phyloP scores from a whole-genome alignment of 352 stramenopile genomes.

The Phytophthora fragariae region DNA sequence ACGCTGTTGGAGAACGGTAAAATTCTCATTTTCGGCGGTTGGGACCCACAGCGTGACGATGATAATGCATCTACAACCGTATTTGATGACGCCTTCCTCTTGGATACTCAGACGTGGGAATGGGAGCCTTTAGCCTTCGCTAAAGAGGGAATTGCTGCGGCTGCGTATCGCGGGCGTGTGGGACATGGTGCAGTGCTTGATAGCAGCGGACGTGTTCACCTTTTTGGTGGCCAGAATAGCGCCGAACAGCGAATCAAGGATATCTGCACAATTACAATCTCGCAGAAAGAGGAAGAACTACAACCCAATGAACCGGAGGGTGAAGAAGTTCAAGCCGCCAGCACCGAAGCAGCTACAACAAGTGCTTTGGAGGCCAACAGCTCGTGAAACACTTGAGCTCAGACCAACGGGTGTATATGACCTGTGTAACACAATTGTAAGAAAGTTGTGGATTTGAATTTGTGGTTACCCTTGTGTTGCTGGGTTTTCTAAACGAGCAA shows the following conservation, averaged over 20 bases:
- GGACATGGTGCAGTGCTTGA: slow-evolving; percentile 86
- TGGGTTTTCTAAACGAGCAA: slow-evolving; percentile 23
- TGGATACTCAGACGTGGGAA: slow-evolving; percentile 92
- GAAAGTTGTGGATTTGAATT: slow-evolving; percentile 34
- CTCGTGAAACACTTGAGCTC: slow-evolving; percentile 12
- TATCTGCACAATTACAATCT: slow-evolving; percentile 74
- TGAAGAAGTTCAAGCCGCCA: slow-evolving; percentile 5
- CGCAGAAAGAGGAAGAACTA: slow-evolving; percentile 14
- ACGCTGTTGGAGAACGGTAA: slow-evolving; percentile 88
- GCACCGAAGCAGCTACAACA: not conserved
- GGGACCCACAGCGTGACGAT: slow-evolving; percentile 88
- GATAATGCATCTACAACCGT: slow-evolving; percentile 58
- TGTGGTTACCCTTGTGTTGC: slow-evolving; percentile 15
- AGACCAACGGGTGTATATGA: not conserved
- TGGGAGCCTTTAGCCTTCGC: slow-evolving; percentile 78
- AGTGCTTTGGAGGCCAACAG: slow-evolving; percentile 23
- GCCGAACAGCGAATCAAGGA: slow-evolving; percentile 83
- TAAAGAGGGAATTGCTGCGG: slow-evolving; percentile 24
- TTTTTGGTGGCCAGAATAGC: slow-evolving; percentile 90
- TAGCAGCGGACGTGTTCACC: slow-evolving; percentile 71
- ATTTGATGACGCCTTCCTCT: slow-evolving; percentile 91
- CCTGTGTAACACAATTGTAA: slow-evolving; percentile 10
- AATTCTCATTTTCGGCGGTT: slow-evolving; percentile 93
- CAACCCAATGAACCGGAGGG: not conserved
- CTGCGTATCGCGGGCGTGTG: slow-evolving; percentile 63